Evolutionary conservation across 441 rosid species (phyloP), one percentile per base, ranked within the genome.

Genomic region (Aleurites moluccanus): DNA sequence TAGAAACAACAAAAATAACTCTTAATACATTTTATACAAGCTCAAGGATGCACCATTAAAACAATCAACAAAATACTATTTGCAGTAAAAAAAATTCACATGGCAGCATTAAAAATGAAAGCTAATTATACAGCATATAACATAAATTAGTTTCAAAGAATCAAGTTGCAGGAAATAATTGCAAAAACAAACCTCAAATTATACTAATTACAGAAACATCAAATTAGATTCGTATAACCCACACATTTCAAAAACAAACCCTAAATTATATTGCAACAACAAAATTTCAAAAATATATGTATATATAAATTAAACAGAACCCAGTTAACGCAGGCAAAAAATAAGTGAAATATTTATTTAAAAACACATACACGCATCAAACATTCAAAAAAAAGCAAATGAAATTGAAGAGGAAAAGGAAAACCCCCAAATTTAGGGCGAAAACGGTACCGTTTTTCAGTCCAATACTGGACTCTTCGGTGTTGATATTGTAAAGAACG

Each of bases 391-490:
- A 28, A 28, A 13, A 59, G 2, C 18, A 27, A 70, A 15, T 20
- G 20, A 21, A 66, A n/a, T 23, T 4, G 13, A 28, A 68, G 40
- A 10, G 25, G 28, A 49, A 21, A 78, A 62, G 23, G 45, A 10
- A 8, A 67, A 78, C 21, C 25, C 80, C 60, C 59, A 69, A 68
- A 64, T 0, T 28, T 16, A 6, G 42, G 55, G 50, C 4, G 0
- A 20, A 18, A 68, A 70, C 18, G 21, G 47, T 82, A 93, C 98
- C 98, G 77, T 88, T 92, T 84, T 85, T 89, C 67, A 93, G 80
- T 59, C 98, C 98, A 74, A 93, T 93, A 77, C 94, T 90, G 83
- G 98, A 93, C 80, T 91, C 98, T 21, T 93, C 94, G 8, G 97
- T 87, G 84, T 90, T 89, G 82, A 93, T 93, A 72, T 91, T 91